These are phyloP conservation scores for Blastocystis sp. DNA, from an alignment of 352 stramenopile species.

Conservation along the genomic window DNA sequence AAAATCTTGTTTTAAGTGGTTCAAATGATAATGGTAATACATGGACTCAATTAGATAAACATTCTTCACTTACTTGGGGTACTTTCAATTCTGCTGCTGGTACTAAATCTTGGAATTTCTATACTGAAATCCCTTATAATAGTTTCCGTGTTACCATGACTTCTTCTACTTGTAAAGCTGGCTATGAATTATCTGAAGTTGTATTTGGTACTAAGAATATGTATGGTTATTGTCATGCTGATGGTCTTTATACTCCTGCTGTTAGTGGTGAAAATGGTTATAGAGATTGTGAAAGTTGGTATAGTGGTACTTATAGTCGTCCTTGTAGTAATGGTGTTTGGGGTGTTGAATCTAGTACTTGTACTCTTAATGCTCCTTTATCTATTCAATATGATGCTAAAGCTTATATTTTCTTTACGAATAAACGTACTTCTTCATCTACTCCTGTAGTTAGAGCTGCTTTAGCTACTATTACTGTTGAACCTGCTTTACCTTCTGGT, in stretches of 20 bases:
- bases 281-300: neutral
- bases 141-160: conserved; percentile 2
- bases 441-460: too few relatives aligned
- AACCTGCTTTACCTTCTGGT: conserved; percentile 1
- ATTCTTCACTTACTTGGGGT: too few relatives aligned
- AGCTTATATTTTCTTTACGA: too few relatives aligned
- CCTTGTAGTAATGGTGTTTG: conserved; percentile 4
- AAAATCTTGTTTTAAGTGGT: too few relatives aligned
- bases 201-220: conserved; percentile 8
- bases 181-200: conserved; percentile 19
- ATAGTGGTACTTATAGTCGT: neutral
- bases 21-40: conserved; percentile 14
- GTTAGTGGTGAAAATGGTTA: conserved; percentile 19
- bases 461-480: too few relatives aligned
- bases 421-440: too few relatives aligned
- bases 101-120: too few relatives aligned
- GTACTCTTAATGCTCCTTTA: neutral
- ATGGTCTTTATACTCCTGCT: conserved; percentile 9
- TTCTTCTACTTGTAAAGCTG: too few relatives aligned
- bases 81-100: too few relatives aligned
- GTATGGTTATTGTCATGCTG: neutral
- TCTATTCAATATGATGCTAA: too few relatives aligned
- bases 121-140: conserved; percentile 12
- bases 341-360: neutral
- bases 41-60: conserved; percentile 7